Evolutionary conservation across 371 early-diverging fungal species (phyloP).

Genomic region (Mortierella polycephala): DNA sequence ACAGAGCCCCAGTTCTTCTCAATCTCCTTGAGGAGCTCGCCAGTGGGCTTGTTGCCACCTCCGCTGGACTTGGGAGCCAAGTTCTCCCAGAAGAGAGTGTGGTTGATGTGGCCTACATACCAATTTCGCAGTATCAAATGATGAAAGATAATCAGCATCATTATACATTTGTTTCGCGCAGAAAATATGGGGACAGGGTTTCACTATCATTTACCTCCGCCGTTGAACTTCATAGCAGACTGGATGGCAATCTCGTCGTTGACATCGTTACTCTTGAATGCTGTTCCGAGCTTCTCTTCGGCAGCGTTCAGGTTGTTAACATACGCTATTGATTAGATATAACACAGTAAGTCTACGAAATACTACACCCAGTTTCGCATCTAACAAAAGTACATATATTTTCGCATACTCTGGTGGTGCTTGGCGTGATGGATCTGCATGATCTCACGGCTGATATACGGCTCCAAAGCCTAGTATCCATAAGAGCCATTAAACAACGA

Average conservation of each 20-base stretch:
- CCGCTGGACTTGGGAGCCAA: conserved; percentile 85
- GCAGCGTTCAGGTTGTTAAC: conserved; percentile 68
- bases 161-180: no score
- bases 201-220: conserved; percentile 76
- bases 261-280: conserved; percentile 78
- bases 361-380: no score
- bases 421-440: conserved; percentile 97
- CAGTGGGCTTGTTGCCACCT: conserved; percentile 78
- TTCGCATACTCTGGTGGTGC: conserved; percentile 84
- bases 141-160: neutral
- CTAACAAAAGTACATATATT: no score
- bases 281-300: conserved; percentile 78
- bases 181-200: neutral
- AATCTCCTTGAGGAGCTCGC: conserved; percentile 79
- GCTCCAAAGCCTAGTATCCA: conserved; percentile 84
- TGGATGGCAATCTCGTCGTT: conserved; percentile 81
- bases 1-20: conserved; percentile 89
- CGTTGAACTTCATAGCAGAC: conserved; percentile 91
- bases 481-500: neutral
- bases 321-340: conserved; percentile 56
- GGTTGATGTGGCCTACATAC: conserved; percentile 94
- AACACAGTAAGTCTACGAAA: neutral
- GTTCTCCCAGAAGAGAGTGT: conserved; percentile 96
- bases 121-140: neutral
- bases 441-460: conserved; percentile 93